Percentiles rank a stretch among this genome's conserved stretches.
phyloP scores from a whole-genome alignment of 352 stramenopile species.

The Globisporangium spiculum region DNA sequence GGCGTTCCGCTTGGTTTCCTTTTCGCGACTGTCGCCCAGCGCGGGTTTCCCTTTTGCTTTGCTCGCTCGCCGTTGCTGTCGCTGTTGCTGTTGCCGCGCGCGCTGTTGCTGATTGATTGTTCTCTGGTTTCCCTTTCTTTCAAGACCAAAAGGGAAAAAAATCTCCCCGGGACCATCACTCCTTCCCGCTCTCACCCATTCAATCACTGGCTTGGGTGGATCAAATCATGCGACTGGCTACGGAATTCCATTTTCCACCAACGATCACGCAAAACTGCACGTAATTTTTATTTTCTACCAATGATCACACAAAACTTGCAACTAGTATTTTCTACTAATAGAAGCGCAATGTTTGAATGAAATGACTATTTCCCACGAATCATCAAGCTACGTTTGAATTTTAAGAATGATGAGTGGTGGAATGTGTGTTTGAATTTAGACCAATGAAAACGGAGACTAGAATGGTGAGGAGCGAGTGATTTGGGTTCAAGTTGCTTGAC shows the following conservation, averaged over 20 bases:
- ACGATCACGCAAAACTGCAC: neutral
- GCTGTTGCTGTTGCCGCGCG: neutral
- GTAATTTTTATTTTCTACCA: neutral
- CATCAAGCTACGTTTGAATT: neutral
- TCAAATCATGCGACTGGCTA: neutral
- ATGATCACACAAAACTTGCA: neutral
- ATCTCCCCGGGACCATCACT: neutral
- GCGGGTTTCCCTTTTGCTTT: slow-evolving; percentile 8
- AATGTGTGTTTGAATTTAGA: neutral
- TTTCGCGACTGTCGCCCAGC: slow-evolving; percentile 4
- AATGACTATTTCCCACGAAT: neutral
- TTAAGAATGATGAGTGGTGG: neutral
- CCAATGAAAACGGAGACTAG: neutral
- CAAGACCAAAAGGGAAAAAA: neutral
- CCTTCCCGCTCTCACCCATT: neutral
- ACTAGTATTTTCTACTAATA: neutral
- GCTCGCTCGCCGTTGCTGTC: neutral
- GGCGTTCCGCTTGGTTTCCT: slow-evolving; percentile 8
- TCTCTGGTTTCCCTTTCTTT: neutral
- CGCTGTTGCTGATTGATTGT: neutral
- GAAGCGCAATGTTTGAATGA: neutral
- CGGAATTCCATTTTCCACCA: neutral
- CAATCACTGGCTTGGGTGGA: neutral
- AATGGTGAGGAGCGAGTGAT: neutral
- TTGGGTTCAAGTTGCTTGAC: slow-evolving; percentile 1